These are phyloP conservation scores for Jatropha curcas DNA, from an alignment of 345 rosid species.

Conservation along the genomic window DNA sequence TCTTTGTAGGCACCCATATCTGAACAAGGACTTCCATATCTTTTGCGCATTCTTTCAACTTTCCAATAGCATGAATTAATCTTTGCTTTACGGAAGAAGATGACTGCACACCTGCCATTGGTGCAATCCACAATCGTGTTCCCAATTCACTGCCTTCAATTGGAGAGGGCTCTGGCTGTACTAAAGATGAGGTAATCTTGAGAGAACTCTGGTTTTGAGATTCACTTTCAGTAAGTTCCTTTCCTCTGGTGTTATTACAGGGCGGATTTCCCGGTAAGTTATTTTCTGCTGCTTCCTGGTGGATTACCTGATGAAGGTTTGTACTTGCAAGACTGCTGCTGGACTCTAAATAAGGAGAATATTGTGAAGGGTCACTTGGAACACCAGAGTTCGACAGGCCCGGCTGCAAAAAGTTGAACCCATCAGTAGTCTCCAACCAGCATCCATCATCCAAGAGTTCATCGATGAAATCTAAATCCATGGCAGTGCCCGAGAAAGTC, in stretches of 20 bases:
- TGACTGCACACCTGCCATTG: slow-evolving; percentile 33
- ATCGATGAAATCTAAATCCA: slow-evolving; percentile 91
- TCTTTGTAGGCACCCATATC: slow-evolving; percentile 80
- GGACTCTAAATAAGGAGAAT: slow-evolving; percentile 29
- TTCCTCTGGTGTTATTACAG: slow-evolving; percentile 21
- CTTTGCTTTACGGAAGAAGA: slow-evolving; percentile 57
- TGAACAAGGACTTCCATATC: slow-evolving; percentile 69
- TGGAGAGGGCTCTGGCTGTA: slow-evolving; percentile 33
- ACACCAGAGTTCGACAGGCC: slow-evolving; percentile 35
- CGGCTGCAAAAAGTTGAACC: slow-evolving; percentile 37
- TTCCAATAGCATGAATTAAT: slow-evolving; percentile 48
- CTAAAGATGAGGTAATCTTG: slow-evolving; percentile 29
- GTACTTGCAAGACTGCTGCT: slow-evolving; percentile 23
- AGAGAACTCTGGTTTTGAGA: slow-evolving; percentile 25
- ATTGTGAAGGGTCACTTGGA: slow-evolving; percentile 25
- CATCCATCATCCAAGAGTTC: slow-evolving; percentile 80
- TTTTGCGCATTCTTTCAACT: slow-evolving; percentile 54
- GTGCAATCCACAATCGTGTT: slow-evolving; percentile 70
- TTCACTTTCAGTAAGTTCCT: slow-evolving; percentile 26
- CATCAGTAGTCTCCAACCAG: slow-evolving; percentile 69
- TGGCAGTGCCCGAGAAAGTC: slow-evolving; percentile 47
- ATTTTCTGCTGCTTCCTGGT: slow-evolving; percentile 32
- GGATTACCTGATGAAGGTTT: slow-evolving; percentile 31
- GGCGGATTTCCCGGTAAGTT: slow-evolving; percentile 27
- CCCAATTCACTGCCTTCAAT: slow-evolving; percentile 48